Base-by-base conservation (phyloP, 2,329 filamentous ascomycete genomes). In the Cadophora sp. region DNA sequence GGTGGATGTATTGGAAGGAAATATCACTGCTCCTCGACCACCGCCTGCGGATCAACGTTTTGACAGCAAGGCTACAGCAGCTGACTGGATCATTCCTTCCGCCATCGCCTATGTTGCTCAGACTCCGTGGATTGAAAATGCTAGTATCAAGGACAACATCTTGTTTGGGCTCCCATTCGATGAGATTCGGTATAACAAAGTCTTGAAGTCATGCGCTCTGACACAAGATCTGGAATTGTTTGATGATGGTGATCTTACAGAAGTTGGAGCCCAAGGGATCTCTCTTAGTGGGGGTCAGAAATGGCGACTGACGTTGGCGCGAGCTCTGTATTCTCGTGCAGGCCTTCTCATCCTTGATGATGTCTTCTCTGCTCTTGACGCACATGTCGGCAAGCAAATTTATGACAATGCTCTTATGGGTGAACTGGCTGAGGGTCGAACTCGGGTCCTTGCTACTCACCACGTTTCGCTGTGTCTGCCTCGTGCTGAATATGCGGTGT, bases 101-200 rank as follows among this genome's bases (percentile, higher is more conserved):
- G 85, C 89, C 4, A 84, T 93, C 61, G 91, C 91, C 0, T 94
- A 88, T 73, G 90, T 94, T 43, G 86, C 89, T 1, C 92, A 94
- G 75, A 92, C 90, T 4, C 92, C 92, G 0, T 96, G 92, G 92
- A 91, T 95, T 59, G 91, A 94, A 75, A 94, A 94, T 73, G 90
- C 89, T 0, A 90, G 87, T 4, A 88, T 96, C 68, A 87, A 84
- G 62, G 88, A 92, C 59, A 96, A 95, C 72, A 90, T 95, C 59
- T 77, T 92, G 0, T 94, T 94, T 70, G 91, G 91, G 0, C 80
- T 94, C 3, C 91, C 91, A 0, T 85, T 84, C 45, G 85, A 92
- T 62, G 80, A 87, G 64, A 81, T 83, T 14, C 85, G 93, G 47
- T 95, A 94, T 74, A 79, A 82, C 1, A 85, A 88, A 72, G 91